These are phyloP conservation scores for Suillus spraguei DNA, from an alignment of 768 basidiomycete species.

Conservation along the genomic window DNA sequence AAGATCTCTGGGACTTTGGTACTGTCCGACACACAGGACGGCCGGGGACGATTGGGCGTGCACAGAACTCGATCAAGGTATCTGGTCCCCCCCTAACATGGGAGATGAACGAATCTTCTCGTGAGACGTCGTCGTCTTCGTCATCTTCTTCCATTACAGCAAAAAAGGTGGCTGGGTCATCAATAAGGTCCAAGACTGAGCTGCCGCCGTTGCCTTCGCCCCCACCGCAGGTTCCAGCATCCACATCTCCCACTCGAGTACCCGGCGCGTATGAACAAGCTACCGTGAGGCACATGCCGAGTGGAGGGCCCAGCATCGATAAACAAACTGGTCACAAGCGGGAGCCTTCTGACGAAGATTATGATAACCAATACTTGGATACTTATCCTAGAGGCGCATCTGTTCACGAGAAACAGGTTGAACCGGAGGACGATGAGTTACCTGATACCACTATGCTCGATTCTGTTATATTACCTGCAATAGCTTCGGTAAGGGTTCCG, in stretches of 20 bases:
- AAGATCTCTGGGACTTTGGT: slow-evolving; percentile 97
- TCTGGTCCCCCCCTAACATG: slow-evolving; percentile 77
- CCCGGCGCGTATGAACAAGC: slow-evolving; percentile 56
- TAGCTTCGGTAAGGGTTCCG: slow-evolving; percentile 74
- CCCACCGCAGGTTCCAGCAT: slow-evolving; percentile 54
- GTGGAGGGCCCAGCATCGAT: slow-evolving; percentile 26
- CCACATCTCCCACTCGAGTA: slow-evolving; percentile 35
- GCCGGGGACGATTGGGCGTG: slow-evolving; percentile 67
- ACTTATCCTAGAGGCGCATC: slow-evolving; percentile 48
- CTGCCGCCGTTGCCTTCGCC: slow-evolving; percentile 59
- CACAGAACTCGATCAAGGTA: slow-evolving; percentile 53
- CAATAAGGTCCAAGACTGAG: slow-evolving; percentile 53
- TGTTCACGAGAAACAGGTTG: slow-evolving; percentile 35
- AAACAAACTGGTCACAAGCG: slow-evolving; percentile 39
- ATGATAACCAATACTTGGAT: slow-evolving; percentile 58
- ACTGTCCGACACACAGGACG: slow-evolving; percentile 80
- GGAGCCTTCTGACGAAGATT: slow-evolving; percentile 65
- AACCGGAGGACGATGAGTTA: slow-evolving; percentile 52
- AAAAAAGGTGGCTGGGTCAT: slow-evolving; percentile 41
- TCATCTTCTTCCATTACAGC: slow-evolving; percentile 40
- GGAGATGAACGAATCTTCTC: slow-evolving; percentile 68
- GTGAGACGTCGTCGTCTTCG: slow-evolving; percentile 31
- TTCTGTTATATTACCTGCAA: slow-evolving; percentile 93
- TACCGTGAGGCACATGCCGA: slow-evolving; percentile 64
- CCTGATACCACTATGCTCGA: slow-evolving; percentile 93